Evolutionary conservation across 202 grass and related monocot species (phyloP).

Genomic region (Miscanthus sacchariflorus): DNA sequence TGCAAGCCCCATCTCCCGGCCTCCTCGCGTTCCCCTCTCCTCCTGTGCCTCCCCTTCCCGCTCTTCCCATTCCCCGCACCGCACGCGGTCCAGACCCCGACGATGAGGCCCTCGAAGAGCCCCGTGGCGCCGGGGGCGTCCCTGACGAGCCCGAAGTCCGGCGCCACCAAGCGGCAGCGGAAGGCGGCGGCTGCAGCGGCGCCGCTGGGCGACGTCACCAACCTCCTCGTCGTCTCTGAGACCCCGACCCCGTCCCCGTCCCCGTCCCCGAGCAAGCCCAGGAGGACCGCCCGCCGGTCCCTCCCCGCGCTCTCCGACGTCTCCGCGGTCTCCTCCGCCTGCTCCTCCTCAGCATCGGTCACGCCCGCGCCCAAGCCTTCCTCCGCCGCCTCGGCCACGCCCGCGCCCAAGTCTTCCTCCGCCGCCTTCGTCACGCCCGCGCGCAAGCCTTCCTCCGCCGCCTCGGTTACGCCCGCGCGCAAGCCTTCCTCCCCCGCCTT

Average conservation of each 20-base stretch:
- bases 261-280: conserved; percentile 23
- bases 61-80: neutral
- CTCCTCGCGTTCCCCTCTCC: neutral
- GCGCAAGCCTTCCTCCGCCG: neutral
- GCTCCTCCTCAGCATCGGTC: conserved; percentile 31
- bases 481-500: no score
- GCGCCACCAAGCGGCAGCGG: neutral
- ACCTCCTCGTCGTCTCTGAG: conserved; percentile 43
- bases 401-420: neutral
- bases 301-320: conserved; percentile 8
- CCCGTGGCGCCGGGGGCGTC: neutral
- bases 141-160: neutral
- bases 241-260: neutral
- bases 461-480: no score
- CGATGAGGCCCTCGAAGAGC: conserved; percentile 11
- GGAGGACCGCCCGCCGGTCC: neutral
- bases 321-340: neutral
- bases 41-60: neutral
- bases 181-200: neutral
- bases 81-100: neutral
- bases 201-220: conserved; percentile 49
- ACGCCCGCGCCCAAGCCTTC: conserved; percentile 25
- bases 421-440: neutral
- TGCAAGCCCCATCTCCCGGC: neutral
- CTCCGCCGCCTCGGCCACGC: neutral